These are phyloP conservation scores for Lentinula sp. DNA, from an alignment of 768 basidiomycete genomes.

Conservation along the genomic window DNA sequence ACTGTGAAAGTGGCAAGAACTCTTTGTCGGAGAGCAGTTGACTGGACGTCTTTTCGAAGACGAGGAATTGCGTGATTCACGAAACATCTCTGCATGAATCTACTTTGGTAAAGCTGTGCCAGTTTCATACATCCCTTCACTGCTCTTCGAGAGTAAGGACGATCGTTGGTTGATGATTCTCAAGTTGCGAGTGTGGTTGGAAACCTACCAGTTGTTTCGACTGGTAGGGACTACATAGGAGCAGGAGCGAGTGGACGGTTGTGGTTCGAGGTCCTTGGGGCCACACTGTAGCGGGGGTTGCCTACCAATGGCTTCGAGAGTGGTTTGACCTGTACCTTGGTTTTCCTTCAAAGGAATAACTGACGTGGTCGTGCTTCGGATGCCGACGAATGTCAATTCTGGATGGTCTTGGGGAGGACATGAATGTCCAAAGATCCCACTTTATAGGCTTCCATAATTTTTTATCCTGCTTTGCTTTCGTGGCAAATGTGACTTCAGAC, in stretches of 20 bases:
- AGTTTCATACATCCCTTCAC: conserved; percentile 2
- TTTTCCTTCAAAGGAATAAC: neutral
- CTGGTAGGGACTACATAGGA: neutral
- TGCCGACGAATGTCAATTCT: neutral
- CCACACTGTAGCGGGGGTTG: conserved; percentile 5
- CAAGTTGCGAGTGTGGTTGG: neutral
- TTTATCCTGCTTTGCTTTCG: conserved; percentile 3
- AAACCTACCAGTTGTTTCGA: conserved; percentile 5
- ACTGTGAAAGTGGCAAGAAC: neutral
- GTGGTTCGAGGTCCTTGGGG: conserved; percentile 5
- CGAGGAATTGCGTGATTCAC: neutral
- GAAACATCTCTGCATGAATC: neutral
- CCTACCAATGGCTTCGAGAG: conserved; percentile 2
- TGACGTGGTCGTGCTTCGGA: neutral
- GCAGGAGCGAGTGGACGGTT: neutral
- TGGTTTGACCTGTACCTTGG: neutral
- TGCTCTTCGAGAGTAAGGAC: conserved; percentile 5
- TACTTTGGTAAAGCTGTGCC: neutral
- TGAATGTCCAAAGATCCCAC: neutral
- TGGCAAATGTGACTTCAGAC: neutral
- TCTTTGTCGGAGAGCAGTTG: neutral
- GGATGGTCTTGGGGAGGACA: conserved; percentile 1
- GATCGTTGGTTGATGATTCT: neutral
- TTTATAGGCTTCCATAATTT: neutral
- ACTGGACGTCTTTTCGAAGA: neutral